These are phyloP conservation scores for Carallia pectinifolia DNA, from an alignment of 345 rosid genomes.

Conservation along the genomic window DNA sequence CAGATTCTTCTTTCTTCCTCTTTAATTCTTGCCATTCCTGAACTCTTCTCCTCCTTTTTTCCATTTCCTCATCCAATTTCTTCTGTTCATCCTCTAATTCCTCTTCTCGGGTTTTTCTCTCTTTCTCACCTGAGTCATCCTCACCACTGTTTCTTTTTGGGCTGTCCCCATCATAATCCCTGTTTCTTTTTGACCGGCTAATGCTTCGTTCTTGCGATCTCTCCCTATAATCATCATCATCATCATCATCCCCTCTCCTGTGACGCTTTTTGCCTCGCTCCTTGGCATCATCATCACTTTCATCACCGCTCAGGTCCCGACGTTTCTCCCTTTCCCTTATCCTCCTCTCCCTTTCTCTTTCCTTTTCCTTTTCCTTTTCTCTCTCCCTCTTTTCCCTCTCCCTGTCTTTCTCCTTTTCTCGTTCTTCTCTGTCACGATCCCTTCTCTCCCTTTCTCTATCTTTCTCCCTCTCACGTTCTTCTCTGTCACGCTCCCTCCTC, in stretches of 20 bases:
- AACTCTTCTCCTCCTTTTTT: conserved; percentile 86
- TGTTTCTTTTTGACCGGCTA: conserved; percentile 54
- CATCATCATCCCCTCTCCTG: conserved; percentile 33
- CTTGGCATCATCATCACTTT: conserved; percentile 49
- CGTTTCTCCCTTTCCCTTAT: conserved; percentile 59
- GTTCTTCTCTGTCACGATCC: background rate
- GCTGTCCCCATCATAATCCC: conserved; percentile 52
- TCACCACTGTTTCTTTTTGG: conserved; percentile 50
- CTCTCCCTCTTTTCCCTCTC: conserved; percentile 16
- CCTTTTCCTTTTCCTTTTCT: conserved; percentile 25
- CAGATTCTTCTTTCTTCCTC: conserved; percentile 84
- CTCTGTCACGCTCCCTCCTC: conserved; percentile 5
- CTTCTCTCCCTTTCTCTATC: conserved; percentile 10
- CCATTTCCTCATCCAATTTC: conserved; percentile 79
- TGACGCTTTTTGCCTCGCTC: conserved; percentile 56
- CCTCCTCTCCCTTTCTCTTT: conserved; percentile 57
- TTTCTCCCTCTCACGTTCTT: background rate
- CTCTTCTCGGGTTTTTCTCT: conserved; percentile 65
- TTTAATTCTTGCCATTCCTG: conserved; percentile 95
- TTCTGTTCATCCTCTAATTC: conserved; percentile 82
- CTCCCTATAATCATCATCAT: conserved; percentile 54
- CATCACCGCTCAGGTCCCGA: conserved; percentile 52
- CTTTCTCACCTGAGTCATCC: conserved; percentile 52
- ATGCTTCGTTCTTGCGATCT: conserved; percentile 57
- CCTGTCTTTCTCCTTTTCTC: background rate